Evolutionary conservation across 1,284 basidiomycete genomes (phyloP).

Genomic region (Paramarasmius palmivorus): DNA sequence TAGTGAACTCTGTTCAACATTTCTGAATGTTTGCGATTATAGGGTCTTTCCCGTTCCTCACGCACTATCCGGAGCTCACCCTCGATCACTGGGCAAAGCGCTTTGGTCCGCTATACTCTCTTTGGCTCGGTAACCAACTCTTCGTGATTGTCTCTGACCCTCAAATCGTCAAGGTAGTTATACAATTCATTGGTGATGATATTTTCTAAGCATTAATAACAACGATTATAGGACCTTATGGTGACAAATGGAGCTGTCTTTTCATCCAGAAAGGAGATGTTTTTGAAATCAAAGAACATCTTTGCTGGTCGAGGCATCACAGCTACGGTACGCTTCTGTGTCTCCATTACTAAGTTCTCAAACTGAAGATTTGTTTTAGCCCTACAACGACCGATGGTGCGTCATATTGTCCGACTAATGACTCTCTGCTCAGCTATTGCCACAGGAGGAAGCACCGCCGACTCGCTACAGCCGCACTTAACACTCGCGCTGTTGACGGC

Average conservation of each 20-base stretch:
- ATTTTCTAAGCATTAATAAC: background rate
- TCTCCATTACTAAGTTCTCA: background rate
- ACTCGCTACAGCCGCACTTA: conserved; percentile 33
- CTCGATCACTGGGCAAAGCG: conserved; percentile 37
- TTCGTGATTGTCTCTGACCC: conserved; percentile 39
- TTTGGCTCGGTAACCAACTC: conserved; percentile 40
- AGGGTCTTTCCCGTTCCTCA: conserved; percentile 35
- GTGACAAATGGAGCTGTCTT: conserved; percentile 42
- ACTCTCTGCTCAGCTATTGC: too few relatives aligned
- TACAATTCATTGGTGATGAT: conserved; percentile 26
- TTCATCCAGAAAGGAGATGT: conserved; percentile 41
- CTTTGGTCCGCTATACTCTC: conserved; percentile 34
- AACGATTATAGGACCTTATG: conserved; percentile 30
- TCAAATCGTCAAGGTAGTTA: conserved; percentile 35
- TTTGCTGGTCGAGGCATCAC: conserved; percentile 41
- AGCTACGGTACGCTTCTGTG: conserved; percentile 32
- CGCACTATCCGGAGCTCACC: conserved; percentile 35
- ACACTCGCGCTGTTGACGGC: conserved; percentile 30
- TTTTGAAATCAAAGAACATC: conserved; percentile 43
- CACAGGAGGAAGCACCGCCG: conserved; percentile 42
- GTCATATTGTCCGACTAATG: too few relatives aligned
- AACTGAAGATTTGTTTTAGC: too few relatives aligned
- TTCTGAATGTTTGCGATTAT: background rate
- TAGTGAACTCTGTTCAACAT: too few relatives aligned
- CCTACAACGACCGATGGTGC: conserved; percentile 1